A percentile compares a stretch with the other conserved stretches of the same genome.
Conservation (phyloP, 176 grass and related monocot genomes). For the Eragrostis nindensis region DNA sequence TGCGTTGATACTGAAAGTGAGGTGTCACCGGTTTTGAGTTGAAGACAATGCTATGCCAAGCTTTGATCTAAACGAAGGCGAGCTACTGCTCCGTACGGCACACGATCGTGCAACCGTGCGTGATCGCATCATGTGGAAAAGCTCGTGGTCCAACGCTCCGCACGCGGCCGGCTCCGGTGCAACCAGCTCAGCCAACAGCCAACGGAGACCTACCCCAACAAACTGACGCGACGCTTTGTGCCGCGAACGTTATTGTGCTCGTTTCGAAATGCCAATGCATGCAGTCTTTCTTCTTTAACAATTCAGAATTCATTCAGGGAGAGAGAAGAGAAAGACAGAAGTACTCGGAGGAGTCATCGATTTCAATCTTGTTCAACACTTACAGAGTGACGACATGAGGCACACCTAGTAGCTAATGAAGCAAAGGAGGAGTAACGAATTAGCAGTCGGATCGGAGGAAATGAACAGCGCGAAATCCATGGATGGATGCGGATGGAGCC, state of each 20-base stretch:
- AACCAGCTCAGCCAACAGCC: conserved; percentile 22
- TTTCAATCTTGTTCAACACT: not conserved
- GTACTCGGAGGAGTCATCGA: too few species aligned
- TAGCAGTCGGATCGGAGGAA: not conserved
- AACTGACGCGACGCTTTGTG: conserved; percentile 23
- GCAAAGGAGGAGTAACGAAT: not conserved
- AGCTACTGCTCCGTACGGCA: not conserved
- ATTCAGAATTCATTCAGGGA: too few species aligned
- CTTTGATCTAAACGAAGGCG: too few species aligned
- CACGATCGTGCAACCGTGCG: not conserved
- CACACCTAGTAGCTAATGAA: not conserved
- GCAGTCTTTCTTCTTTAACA: not conserved
- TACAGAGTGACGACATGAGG: not conserved
- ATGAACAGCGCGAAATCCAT: not conserved
- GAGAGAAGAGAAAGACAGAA: too few species aligned
- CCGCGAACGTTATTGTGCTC: conserved; percentile 10
- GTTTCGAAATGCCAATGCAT: not conserved
- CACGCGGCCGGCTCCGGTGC: not conserved
- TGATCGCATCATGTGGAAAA: not conserved
- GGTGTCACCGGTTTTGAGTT: too few species aligned
- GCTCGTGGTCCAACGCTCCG: not conserved
- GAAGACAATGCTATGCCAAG: too few species aligned
- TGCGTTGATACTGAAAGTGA: too few species aligned
- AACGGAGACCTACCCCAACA: conserved; percentile 42
- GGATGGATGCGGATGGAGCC: not conserved